A percentile compares a stretch with the other conserved stretches of the same genome.
phyloP scores from a whole-genome alignment of 2,329 filamentous ascomycete genomes.

The Acarospora socialis region DNA sequence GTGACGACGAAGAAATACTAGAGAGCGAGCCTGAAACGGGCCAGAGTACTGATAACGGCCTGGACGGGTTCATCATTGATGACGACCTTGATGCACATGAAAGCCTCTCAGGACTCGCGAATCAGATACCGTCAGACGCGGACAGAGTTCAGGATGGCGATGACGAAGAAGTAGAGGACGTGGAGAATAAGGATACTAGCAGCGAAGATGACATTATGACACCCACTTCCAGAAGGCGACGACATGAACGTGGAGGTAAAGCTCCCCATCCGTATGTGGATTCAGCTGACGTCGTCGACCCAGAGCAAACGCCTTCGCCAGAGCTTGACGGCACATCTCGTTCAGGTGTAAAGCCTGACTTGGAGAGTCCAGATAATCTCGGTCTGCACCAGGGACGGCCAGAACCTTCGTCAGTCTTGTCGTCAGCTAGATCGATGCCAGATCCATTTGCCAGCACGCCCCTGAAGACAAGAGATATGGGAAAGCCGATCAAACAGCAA shows the following conservation, averaged over 20 bases:
- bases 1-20: conserved; percentile 36
- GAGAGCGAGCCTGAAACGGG: conserved; percentile 13
- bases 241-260: background rate
- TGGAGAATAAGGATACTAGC: conserved; percentile 2
- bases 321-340: too few species aligned
- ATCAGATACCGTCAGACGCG: too few species aligned
- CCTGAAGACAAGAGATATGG: too few species aligned
- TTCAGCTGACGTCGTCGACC: too few species aligned
- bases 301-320: too few species aligned
- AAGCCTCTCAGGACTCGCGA: too few species aligned
- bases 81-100: conserved; percentile 16
- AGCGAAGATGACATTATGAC: conserved; percentile 3
- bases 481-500: conserved; percentile 5
- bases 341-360: too few species aligned
- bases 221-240: background rate
- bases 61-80: conserved; percentile 37
- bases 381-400: too few species aligned
- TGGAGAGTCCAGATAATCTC: too few species aligned
- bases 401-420: too few species aligned
- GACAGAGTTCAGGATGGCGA: conserved; percentile 4
- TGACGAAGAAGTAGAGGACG: background rate
- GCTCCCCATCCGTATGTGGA: background rate
- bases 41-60: conserved; percentile 26
- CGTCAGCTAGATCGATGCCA: too few species aligned
- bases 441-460: too few species aligned